Evolutionary conservation across 2,329 filamentous ascomycete species (phyloP).

Genomic region (Claviceps sp.): DNA sequence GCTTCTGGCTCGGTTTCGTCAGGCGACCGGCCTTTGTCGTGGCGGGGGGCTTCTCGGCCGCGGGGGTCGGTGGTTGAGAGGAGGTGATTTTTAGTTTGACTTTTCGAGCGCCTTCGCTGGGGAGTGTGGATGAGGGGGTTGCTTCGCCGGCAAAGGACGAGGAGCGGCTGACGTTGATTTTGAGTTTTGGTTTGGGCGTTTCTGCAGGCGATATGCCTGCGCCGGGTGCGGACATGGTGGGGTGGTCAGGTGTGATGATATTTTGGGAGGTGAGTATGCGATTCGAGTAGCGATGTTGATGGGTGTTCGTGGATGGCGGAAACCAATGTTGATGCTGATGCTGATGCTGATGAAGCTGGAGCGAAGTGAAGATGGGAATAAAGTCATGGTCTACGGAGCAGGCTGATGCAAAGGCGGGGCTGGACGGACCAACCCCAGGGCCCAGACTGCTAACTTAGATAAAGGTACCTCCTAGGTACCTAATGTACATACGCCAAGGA

Average conservation of each 20-base stretch:
- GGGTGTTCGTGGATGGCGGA: no score
- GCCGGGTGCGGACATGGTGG: slow-evolving; percentile 1
- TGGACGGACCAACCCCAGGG: no score
- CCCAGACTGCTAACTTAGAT: no score
- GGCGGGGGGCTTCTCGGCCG: slow-evolving; percentile 8
- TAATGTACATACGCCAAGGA: no score
- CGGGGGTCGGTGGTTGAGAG: slow-evolving; percentile 26
- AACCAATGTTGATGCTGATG: neutral
- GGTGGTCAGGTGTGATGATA: no score
- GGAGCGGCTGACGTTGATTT: slow-evolving; percentile 25
- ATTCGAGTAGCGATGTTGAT: no score
- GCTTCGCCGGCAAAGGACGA: slow-evolving; percentile 20
- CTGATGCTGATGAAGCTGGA: neutral
- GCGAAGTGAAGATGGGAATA: neutral
- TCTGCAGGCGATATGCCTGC: slow-evolving; percentile 12
- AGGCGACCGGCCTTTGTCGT: slow-evolving; percentile 49
- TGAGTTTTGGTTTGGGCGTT: slow-evolving; percentile 24
- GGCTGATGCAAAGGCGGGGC: neutral
- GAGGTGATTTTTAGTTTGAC: slow-evolving; percentile 29
- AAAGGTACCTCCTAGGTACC: no score
- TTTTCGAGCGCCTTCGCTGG: slow-evolving; percentile 22
- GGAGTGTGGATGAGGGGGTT: slow-evolving; percentile 12
- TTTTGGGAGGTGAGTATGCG: no score
- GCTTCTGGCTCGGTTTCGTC: slow-evolving; percentile 44
- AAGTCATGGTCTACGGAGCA: neutral